phyloP scores from a whole-genome alignment of 2,329 filamentous ascomycete genomes.

The Aspergillus persii region DNA sequence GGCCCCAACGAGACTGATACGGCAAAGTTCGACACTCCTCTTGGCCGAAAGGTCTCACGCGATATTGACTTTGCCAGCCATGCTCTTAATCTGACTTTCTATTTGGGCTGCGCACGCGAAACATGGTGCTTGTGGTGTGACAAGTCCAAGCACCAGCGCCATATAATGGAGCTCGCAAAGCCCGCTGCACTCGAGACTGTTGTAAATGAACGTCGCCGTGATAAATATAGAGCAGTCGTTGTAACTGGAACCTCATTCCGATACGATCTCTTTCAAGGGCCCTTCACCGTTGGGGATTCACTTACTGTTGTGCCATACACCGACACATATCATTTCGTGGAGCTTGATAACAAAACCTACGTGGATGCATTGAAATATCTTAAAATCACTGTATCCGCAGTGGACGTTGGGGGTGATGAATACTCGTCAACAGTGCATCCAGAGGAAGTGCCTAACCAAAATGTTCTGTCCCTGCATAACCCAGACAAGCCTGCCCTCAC shows the following conservation, averaged over 20 bases:
- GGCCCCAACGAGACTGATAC: slow-evolving; percentile 26
- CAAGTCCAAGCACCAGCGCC: too few species aligned
- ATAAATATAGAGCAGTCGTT: slow-evolving; percentile 56
- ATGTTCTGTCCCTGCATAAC: not conserved
- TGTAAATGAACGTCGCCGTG: too few species aligned
- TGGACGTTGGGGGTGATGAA: not conserved
- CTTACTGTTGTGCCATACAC: slow-evolving; percentile 16
- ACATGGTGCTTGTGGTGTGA: slow-evolving; percentile 57
- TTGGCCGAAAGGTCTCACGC: slow-evolving; percentile 48
- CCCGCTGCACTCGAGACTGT: slow-evolving; percentile 48
- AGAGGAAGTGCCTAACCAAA: not conserved
- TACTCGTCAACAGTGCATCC: too few species aligned
- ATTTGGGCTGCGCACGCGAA: slow-evolving; percentile 61
- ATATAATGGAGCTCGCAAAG: too few species aligned
- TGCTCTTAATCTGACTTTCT: slow-evolving; percentile 54
- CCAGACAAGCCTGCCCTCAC: not conserved
- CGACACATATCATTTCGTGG: not conserved
- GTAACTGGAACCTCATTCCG: slow-evolving; percentile 56
- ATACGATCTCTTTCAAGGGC: slow-evolving; percentile 62
- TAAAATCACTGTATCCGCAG: not conserved
- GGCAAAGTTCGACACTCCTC: slow-evolving; percentile 50
- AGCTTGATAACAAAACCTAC: not conserved
- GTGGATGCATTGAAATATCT: too few species aligned
- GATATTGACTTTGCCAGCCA: slow-evolving; percentile 53
- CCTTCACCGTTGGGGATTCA: slow-evolving; percentile 52